phyloP scores from a whole-genome alignment of 2,329 filamentous ascomycete genomes.

The Apiospora hydei region DNA sequence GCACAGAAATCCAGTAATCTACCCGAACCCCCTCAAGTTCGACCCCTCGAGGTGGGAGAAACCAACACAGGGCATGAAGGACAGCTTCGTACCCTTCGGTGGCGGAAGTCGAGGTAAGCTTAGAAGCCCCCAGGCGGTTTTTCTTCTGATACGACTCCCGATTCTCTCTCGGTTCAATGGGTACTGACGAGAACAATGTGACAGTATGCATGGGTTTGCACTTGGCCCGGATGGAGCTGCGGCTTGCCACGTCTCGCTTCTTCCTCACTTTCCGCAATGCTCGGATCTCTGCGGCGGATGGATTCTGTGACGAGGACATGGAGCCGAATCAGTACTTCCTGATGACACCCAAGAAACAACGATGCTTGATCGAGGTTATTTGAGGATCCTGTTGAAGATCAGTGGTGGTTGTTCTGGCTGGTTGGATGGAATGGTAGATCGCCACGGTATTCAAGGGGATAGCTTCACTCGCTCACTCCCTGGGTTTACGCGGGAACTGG shows the following conservation, averaged over 20 bases:
- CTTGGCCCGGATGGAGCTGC: slow-evolving; percentile 60
- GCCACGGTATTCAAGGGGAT: too few species aligned
- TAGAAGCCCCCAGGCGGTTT: slow-evolving; percentile 37
- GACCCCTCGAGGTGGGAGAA: slow-evolving; percentile 37
- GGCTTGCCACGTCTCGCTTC: slow-evolving; percentile 56
- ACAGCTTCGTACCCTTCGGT: slow-evolving; percentile 39
- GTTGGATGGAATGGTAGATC: neutral
- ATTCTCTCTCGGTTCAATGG: slow-evolving; percentile 31
- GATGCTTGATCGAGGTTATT: slow-evolving; percentile 39
- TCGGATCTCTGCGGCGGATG: slow-evolving; percentile 37
- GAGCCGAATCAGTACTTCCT: slow-evolving; percentile 38
- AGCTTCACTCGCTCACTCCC: too few species aligned
- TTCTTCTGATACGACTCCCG: neutral
- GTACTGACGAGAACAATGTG: slow-evolving; percentile 35
- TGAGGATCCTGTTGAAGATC: slow-evolving; percentile 37
- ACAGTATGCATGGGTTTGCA: slow-evolving; percentile 61
- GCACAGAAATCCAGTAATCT: slow-evolving; percentile 47
- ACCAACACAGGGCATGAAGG: slow-evolving; percentile 37
- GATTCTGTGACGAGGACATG: slow-evolving; percentile 43
- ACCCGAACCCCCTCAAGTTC: slow-evolving; percentile 44
- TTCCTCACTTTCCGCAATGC: slow-evolving; percentile 47
- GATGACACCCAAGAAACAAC: slow-evolving; percentile 36
- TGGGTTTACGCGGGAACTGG: neutral
- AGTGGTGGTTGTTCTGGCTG: neutral
- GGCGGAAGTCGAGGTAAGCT: slow-evolving; percentile 39